Evolutionary conservation across 116 monocot genomes (phyloP), one percentile per base, ranked within the genome.

Genomic region (Zostera marina): DNA sequence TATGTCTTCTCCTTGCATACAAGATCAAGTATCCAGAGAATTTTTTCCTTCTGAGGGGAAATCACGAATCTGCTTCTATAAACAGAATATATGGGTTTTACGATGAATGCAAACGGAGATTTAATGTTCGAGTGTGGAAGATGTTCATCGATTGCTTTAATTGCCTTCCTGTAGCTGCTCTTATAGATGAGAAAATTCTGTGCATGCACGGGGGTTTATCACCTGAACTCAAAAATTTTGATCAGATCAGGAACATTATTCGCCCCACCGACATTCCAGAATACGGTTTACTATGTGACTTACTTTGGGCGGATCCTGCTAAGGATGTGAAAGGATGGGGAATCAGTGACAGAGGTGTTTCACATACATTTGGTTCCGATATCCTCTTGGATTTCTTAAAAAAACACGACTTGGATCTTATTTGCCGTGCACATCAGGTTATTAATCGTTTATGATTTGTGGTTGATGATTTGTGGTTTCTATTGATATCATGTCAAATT

Each of bases 151-250:
- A 83, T 49, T 84, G 89, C 62, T 89, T 89, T 56, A 89, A 89
- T 69, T 84, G 84, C 64, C 80, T 84, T 23, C 89, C 89, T 42
- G 78, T 89, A 60, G 91, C 91, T 65, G 91, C 91, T 19, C 74
- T 85, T 47, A 81, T 91, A 44, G 91, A 91, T 77, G 85, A 91
- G 53, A 85, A 91, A 69, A 91, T 91, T 67, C 47, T 91, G 45
- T 91, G 91, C 68, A 91, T 91, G 91, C 91, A 91, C 61, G 91
- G 85, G 54, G 91, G 91, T 14, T 78, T 91, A 48, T 91, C 91
- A 22, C 91, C 91, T 25, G 91, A 91, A 60, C 66, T 91, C 42
- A 57, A 66, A 47, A 75, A 74, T 52, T 70, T 91, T 67, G 85
- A 85, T 58, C 82, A 91, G 60, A 91, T 91, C 46, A 84, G 75